Evolutionary conservation across 2,329 filamentous ascomycete genomes (phyloP).

Genomic region (Apiospora marii): DNA sequence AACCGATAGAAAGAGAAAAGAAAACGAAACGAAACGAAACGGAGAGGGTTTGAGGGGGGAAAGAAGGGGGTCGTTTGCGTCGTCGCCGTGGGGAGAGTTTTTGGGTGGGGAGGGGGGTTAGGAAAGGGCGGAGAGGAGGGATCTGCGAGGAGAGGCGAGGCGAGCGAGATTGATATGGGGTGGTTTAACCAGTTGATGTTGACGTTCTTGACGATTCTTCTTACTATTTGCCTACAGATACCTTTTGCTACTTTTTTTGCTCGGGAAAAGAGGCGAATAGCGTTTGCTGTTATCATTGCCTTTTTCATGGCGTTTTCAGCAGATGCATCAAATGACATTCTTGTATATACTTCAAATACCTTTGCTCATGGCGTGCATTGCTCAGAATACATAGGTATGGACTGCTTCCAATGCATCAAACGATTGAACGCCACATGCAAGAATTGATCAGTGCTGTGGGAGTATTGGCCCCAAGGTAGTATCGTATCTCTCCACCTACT

Average conservation of each 20-base stretch:
- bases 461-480: background rate
- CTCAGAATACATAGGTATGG: background rate
- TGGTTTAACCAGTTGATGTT: background rate
- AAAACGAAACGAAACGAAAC: background rate
- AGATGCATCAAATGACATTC: background rate
- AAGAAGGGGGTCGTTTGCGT: background rate
- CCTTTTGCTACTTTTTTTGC: constrained; percentile 13
- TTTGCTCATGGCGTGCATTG: background rate
- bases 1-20: background rate
- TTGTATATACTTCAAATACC: constrained; percentile 8
- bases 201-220: background rate
- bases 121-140: background rate
- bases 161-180: background rate
- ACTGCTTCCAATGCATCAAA: background rate
- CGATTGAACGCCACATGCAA: no score
- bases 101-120: background rate
- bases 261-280: background rate
- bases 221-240: background rate
- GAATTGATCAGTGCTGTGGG: background rate
- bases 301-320: background rate
- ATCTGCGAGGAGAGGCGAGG: background rate
- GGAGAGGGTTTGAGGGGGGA: background rate
- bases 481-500: background rate
- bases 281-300: background rate
- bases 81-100: background rate